These are phyloP conservation scores for Arthrinium puccinioides DNA, from an alignment of 2,329 filamentous ascomycete species.

Conservation along the genomic window DNA sequence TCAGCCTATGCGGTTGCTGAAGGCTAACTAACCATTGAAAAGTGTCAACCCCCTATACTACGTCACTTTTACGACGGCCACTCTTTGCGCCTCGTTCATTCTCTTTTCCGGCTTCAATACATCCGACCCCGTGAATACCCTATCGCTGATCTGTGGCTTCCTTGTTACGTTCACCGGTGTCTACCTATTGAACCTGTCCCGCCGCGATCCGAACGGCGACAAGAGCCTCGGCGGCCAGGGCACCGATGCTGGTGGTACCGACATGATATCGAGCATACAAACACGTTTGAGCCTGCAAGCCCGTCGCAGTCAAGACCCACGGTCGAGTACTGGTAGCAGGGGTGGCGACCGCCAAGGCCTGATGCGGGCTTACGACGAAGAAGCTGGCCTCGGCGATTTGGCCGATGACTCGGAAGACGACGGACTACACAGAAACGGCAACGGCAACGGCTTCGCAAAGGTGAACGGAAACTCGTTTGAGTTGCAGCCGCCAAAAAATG, in stretches of 20 bases:
- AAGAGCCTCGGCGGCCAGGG: conserved; percentile 52
- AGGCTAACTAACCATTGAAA: conserved; percentile 17
- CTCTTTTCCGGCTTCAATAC: conserved; percentile 96
- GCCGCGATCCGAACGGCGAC: conserved; percentile 78
- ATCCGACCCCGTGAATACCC: conserved; percentile 80
- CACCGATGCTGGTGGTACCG: conserved; percentile 79
- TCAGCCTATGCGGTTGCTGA: neutral
- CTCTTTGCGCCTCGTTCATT: conserved; percentile 89
- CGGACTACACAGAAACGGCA: conserved; percentile 27
- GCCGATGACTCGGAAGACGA: conserved; percentile 71
- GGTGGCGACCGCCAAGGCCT: conserved; percentile 73
- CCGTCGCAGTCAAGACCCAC: conserved; percentile 62
- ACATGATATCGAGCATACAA: conserved; percentile 81
- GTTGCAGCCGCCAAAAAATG: conserved; percentile 37
- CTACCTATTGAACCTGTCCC: conserved; percentile 92
- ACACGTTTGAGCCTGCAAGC: conserved; percentile 92
- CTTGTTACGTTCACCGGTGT: conserved; percentile 92
- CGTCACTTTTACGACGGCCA: conserved; percentile 93
- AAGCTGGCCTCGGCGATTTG: conserved; percentile 67
- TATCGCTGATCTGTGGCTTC: conserved; percentile 88
- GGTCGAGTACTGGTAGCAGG: too few species aligned
- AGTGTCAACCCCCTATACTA: conserved; percentile 97
- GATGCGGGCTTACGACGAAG: conserved; percentile 84
- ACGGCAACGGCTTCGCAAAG: conserved; percentile 29
- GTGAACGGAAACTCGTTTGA: conserved; percentile 39